These are phyloP conservation scores for Globisporangium rhizosaccharum DNA, from an alignment of 352 stramenopile species.

Conservation along the genomic window DNA sequence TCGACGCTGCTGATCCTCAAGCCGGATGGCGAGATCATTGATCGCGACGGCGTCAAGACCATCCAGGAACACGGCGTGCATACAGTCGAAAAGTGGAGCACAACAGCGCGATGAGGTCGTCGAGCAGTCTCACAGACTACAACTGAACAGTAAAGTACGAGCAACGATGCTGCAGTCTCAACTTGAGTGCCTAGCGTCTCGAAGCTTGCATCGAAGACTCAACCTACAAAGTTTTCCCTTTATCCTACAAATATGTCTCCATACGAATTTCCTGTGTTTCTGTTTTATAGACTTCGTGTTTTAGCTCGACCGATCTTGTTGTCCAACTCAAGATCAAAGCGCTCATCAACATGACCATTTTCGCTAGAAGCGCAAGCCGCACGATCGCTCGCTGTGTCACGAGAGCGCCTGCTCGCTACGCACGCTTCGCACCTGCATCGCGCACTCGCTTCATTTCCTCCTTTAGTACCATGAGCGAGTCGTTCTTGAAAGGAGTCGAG, in stretches of 20 bases:
- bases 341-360: too few species aligned
- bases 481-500: slow-evolving; percentile 44
- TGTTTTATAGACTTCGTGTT: too few species aligned
- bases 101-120: slow-evolving; percentile 1
- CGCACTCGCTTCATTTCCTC: background rate
- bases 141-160: too few species aligned
- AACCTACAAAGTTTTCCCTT: too few species aligned
- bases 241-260: too few species aligned
- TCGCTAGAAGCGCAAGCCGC: background rate
- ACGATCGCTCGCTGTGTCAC: background rate
- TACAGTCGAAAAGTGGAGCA: slow-evolving; percentile 39
- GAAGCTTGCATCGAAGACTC: too few species aligned
- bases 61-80: slow-evolving; percentile 48
- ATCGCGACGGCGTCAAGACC: slow-evolving; percentile 56
- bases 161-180: too few species aligned
- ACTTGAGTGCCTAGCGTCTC: too few species aligned
- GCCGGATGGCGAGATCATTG: slow-evolving; percentile 53
- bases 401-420: background rate
- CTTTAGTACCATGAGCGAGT: background rate
- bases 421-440: background rate
- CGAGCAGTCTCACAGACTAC: background rate
- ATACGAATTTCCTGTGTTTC: too few species aligned
- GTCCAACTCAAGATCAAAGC: too few species aligned
- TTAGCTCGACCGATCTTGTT: too few species aligned
- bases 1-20: slow-evolving; percentile 75